Evolutionary conservation across 2,329 filamentous ascomycete species (phyloP).

Genomic region (Diaporthe sp.): DNA sequence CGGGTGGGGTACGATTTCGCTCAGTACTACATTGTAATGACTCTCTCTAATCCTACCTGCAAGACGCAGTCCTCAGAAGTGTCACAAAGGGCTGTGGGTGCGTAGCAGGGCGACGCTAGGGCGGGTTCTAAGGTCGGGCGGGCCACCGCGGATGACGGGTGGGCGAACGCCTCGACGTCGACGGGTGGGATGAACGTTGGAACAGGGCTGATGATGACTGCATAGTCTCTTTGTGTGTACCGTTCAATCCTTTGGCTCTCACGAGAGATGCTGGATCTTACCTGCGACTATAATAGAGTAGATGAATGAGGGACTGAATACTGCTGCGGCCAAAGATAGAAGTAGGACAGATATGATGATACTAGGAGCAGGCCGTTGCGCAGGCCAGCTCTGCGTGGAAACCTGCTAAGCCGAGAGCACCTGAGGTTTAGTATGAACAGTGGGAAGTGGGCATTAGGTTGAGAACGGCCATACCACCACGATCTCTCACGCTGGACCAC

Average conservation of each 20-base stretch:
- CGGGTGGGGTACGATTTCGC: background rate
- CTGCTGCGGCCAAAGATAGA: background rate
- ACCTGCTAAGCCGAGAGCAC: no score
- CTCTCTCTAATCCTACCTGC: background rate
- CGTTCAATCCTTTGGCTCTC: background rate
- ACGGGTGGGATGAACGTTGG: slow-evolving; percentile 2
- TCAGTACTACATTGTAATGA: background rate
- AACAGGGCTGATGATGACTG: slow-evolving; percentile 5
- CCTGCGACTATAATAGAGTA: background rate
- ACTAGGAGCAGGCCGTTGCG: background rate
- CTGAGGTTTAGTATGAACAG: background rate
- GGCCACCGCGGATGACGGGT: background rate
- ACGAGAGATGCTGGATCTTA: background rate
- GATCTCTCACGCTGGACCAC: background rate
- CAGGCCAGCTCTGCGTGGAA: no score
- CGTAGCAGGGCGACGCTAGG: slow-evolving; percentile 22
- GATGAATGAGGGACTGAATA: no score
- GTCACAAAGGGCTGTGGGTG: background rate
- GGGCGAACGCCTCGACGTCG: background rate
- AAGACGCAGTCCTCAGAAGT: background rate
- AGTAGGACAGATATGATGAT: no score
- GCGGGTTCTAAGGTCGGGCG: slow-evolving; percentile 20
- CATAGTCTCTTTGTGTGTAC: background rate
- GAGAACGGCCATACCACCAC: background rate
- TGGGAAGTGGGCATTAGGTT: background rate